phyloP scores from a whole-genome alignment of 768 basidiomycete genomes.

The Hygrophoropsis aurantiaca region DNA sequence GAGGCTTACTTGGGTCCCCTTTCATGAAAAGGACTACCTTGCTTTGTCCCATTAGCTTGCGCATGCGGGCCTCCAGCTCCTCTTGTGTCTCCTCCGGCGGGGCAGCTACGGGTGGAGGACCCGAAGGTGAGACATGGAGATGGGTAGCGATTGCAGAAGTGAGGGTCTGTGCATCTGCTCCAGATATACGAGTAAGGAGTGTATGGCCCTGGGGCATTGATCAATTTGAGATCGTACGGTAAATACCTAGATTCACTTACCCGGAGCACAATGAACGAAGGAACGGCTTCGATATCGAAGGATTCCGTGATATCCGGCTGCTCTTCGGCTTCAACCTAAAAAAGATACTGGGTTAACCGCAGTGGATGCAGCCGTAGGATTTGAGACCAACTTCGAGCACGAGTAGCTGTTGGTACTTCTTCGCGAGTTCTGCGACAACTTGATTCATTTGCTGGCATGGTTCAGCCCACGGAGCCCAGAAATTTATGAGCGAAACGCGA shows the following conservation, averaged over 20 bases:
- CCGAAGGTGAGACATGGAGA: slow-evolving; percentile 32
- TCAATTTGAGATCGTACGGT: not conserved
- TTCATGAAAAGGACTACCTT: slow-evolving; percentile 91
- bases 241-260: slow-evolving; percentile 42
- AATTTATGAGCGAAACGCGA: slow-evolving; percentile 85
- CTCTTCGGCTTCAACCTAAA: slow-evolving; percentile 79
- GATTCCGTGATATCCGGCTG: slow-evolving; percentile 86
- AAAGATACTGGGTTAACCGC: not conserved
- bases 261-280: slow-evolving; percentile 76
- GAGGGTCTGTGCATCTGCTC: slow-evolving; percentile 74
- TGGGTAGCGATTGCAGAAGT: slow-evolving; percentile 62
- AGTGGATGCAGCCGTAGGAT: not conserved
- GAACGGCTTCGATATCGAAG: slow-evolving; percentile 90
- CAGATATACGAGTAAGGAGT: slow-evolving; percentile 73
- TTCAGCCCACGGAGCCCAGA: slow-evolving; percentile 92
- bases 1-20: slow-evolving; percentile 71
- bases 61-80: slow-evolving; percentile 65
- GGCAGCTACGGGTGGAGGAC: slow-evolving; percentile 14
- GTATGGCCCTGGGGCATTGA: slow-evolving; percentile 71
- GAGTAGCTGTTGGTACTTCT: slow-evolving; percentile 64
- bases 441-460: slow-evolving; percentile 90
- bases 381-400: slow-evolving; percentile 68
- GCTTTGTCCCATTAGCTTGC: slow-evolving; percentile 72
- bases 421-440: slow-evolving; percentile 70
- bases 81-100: slow-evolving; percentile 57